Evolutionary conservation across 768 basidiomycete genomes (phyloP).

Genomic region (Exsudoporus frostii): DNA sequence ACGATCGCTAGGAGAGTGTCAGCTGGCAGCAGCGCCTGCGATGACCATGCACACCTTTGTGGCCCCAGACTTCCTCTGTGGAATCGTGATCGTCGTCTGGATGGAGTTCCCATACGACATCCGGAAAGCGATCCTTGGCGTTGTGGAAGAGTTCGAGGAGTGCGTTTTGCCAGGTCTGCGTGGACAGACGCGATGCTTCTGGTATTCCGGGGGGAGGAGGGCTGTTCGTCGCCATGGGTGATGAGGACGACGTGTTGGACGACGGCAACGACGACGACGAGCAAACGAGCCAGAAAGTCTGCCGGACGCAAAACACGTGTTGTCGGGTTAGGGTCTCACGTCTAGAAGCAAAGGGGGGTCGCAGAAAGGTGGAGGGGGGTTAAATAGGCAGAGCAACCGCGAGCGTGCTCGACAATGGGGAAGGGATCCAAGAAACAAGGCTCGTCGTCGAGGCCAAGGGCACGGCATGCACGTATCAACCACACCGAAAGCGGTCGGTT

Average conservation of each 20-base stretch:
- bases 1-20: conserved; percentile 64
- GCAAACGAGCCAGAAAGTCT: conserved; percentile 3
- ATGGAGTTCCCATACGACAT: conserved; percentile 89
- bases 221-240: conserved; percentile 27
- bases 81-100: conserved; percentile 50
- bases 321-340: conserved; percentile 27
- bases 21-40: not conserved
- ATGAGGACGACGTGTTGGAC: conserved; percentile 24
- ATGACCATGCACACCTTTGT: conserved; percentile 69
- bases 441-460: not conserved
- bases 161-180: conserved; percentile 75
- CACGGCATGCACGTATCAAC: not conserved
- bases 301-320: conserved; percentile 29
- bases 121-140: conserved; percentile 92
- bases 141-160: conserved; percentile 71
- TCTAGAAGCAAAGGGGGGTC: conserved; percentile 1
- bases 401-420: not conserved
- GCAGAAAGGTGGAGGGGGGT: not conserved
- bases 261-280: conserved; percentile 23
- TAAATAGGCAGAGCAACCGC: not conserved
- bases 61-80: conserved; percentile 75
- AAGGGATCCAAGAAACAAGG: conserved; percentile 4
- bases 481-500: not conserved
- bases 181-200: conserved; percentile 67
- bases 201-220: conserved; percentile 30